Percentiles rank a stretch among this genome's conserved stretches.
Evolutionary conservation across 257 asterid genomes (phyloP).

Genomic region (Solanum chilense): DNA sequence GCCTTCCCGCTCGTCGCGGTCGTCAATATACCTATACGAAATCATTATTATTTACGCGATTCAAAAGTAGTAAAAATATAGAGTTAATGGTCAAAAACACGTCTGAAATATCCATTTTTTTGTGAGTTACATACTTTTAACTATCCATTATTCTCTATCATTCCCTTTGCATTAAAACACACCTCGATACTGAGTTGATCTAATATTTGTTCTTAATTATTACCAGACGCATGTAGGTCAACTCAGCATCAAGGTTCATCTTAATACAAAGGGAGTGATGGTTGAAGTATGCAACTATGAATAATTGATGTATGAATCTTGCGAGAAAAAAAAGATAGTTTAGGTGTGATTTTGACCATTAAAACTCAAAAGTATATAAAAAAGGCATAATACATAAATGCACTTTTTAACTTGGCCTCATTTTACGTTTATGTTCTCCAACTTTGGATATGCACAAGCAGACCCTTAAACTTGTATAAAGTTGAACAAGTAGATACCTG

Average conservation of each 20-base stretch:
- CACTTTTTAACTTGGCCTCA: too few relatives aligned
- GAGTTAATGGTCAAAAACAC: not conserved
- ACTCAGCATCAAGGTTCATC: not conserved
- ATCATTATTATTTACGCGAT: too few relatives aligned
- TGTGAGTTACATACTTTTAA: not conserved
- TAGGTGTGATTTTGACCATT: not conserved
- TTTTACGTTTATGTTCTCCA: too few relatives aligned
- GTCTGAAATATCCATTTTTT: not conserved
- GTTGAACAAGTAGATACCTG: too few relatives aligned
- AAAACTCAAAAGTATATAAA: not conserved
- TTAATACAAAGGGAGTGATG: not conserved
- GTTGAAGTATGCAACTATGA: not conserved
- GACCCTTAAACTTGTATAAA: too few relatives aligned
- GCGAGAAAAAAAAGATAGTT: not conserved
- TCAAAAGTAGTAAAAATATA: not conserved
- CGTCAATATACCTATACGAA: conserved; percentile 27
- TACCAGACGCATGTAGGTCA: not conserved
- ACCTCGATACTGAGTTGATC: not conserved
- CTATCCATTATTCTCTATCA: not conserved
- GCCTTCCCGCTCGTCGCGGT: conserved; percentile 81
- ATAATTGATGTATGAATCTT: not conserved
- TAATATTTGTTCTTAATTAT: not conserved
- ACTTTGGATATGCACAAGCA: too few relatives aligned
- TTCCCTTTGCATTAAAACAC: not conserved
- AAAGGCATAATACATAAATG: too few relatives aligned